Evolutionary conservation across 2,329 filamentous ascomycete species (phyloP).

Genomic region (Dothidotthia symphoricarpi): DNA sequence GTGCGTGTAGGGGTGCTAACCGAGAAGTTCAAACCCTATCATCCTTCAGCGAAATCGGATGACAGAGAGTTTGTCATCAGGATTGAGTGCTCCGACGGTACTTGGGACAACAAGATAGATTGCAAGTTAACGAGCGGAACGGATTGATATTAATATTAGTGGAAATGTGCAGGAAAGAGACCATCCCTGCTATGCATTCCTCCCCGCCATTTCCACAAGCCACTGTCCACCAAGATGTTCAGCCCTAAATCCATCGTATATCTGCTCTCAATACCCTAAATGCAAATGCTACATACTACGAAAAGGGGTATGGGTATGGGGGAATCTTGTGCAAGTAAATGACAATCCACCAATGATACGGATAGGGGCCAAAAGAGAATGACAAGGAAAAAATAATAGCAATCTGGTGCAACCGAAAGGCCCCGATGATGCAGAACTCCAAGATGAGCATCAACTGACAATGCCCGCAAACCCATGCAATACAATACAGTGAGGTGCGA

Average conservation of each 20-base stretch:
- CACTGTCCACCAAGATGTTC: conserved; percentile 8
- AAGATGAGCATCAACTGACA: conserved; percentile 11
- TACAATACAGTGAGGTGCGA: conserved; percentile 22
- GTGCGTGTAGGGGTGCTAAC: no score
- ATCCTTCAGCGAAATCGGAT: no score
- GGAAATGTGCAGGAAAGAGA: conserved; percentile 15
- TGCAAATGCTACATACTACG: conserved; percentile 15
- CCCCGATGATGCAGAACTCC: conserved; percentile 23
- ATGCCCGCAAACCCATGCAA: conserved; percentile 31
- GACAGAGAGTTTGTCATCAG: no score
- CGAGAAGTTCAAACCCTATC: no score
- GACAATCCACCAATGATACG: conserved; percentile 19
- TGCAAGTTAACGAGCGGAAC: no score
- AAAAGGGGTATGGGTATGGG: conserved; percentile 18
- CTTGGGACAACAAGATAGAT: no score
- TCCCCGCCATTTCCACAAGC: conserved; percentile 8
- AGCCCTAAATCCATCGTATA: conserved; percentile 6
- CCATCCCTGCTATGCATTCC: conserved; percentile 12
- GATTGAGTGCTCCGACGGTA: no score
- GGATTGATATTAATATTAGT: conserved; percentile 30
- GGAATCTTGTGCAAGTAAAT: conserved; percentile 31
- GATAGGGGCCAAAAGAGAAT: conserved; percentile 18
- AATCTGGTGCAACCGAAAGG: conserved; percentile 14
- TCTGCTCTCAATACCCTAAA: conserved; percentile 17
- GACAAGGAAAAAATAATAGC: conserved; percentile 12